Percentiles rank a stretch among this genome's conserved stretches.
phyloP scores from a whole-genome alignment of 352 stramenopile genomes.

The Achlya hypogyna region DNA sequence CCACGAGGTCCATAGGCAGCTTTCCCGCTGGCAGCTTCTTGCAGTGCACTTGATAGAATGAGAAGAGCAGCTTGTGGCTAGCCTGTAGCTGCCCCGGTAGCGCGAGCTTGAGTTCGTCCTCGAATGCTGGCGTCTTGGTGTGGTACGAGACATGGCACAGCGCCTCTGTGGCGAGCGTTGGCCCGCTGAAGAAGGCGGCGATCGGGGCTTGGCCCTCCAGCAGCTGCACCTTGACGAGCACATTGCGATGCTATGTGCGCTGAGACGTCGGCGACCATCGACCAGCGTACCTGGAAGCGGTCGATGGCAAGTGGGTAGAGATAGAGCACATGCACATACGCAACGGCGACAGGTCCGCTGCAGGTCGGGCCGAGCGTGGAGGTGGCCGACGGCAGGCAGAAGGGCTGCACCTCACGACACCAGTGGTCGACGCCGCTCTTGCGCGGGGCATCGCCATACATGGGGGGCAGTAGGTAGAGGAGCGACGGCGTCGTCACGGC shows the following conservation, averaged over 20 bases:
- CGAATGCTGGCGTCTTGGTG: constrained; percentile 65
- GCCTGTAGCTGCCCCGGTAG: constrained; percentile 42
- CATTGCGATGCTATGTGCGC: constrained; percentile 36
- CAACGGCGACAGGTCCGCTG: constrained; percentile 42
- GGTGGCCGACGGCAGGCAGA: constrained; percentile 35
- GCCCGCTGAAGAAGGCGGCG: constrained; percentile 32
- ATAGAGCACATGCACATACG: constrained; percentile 53
- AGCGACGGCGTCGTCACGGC: not conserved
- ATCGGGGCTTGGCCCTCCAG: constrained; percentile 32
- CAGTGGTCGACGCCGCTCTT: not conserved
- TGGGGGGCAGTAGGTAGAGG: constrained; percentile 5
- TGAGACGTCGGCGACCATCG: not conserved
- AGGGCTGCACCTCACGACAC: constrained; percentile 55
- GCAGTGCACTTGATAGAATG: constrained; percentile 75
- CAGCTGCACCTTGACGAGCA: constrained; percentile 55
- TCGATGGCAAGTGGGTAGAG: constrained; percentile 58
- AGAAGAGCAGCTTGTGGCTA: constrained; percentile 53
- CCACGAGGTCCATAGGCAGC: constrained; percentile 53
- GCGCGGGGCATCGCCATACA: not conserved
- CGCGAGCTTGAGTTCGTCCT: constrained; percentile 63
- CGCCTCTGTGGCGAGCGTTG: constrained; percentile 23
- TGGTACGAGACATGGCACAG: constrained; percentile 67
- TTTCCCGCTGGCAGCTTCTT: constrained; percentile 57
- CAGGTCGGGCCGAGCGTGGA: constrained; percentile 33
- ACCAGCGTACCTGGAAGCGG: constrained; percentile 29